phyloP scores from a whole-genome alignment of 805 yeast genomes.

The Clavispora vitiphila region DNA sequence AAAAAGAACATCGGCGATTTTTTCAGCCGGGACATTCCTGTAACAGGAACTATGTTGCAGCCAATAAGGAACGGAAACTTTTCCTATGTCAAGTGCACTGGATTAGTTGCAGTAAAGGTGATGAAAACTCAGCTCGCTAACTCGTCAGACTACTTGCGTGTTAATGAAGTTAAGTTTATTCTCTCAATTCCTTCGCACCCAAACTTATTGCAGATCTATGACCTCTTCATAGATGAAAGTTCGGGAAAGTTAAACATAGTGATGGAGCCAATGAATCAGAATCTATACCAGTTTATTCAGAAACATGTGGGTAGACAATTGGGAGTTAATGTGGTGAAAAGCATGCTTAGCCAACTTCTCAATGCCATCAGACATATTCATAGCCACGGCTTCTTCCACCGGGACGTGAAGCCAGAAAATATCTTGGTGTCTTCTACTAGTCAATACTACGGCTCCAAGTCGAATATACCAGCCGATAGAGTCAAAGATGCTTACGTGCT shows the following conservation, averaged over 20 bases:
- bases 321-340: slow-evolving; percentile 53
- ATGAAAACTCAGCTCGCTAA: slow-evolving; percentile 45
- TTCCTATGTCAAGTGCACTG: slow-evolving; percentile 14
- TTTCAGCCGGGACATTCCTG: slow-evolving; percentile 13
- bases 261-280: slow-evolving; percentile 87
- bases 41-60: slow-evolving; percentile 48
- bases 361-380: slow-evolving; percentile 84
- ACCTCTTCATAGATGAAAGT: slow-evolving; percentile 66
- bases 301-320: slow-evolving; percentile 51
- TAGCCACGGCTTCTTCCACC: slow-evolving; percentile 60
- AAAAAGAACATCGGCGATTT: slow-evolving; percentile 19
- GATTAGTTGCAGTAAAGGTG: slow-evolving; percentile 74
- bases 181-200: slow-evolving; percentile 65
- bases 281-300: slow-evolving; percentile 70
- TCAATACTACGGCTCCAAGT: slow-evolving; percentile 45
- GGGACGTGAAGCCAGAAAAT: slow-evolving; percentile 94
- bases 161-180: slow-evolving; percentile 66
- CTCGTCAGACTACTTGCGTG: slow-evolving; percentile 27
- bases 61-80: slow-evolving; percentile 23
- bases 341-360: slow-evolving; percentile 66
- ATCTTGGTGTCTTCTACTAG: slow-evolving; percentile 62
- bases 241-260: slow-evolving; percentile 66
- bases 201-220: slow-evolving; percentile 68
- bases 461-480: slow-evolving; percentile 35
- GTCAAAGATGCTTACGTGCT: slow-evolving; percentile 50